phyloP scores from a whole-genome alignment of 208 protist genomes.

The Trypanosoma congolense region DNA sequence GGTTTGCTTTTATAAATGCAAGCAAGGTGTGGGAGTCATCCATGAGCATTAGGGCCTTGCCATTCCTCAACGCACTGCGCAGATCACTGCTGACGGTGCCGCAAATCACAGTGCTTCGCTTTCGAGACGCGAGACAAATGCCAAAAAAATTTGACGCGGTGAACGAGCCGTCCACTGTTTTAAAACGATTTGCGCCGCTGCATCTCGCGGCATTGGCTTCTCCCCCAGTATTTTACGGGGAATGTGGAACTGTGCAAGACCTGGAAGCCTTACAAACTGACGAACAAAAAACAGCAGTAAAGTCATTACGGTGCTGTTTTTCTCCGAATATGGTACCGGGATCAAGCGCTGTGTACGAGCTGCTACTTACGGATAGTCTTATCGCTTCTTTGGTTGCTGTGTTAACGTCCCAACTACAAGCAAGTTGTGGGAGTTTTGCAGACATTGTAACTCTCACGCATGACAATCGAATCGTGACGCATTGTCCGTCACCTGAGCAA shows the following conservation, averaged over 20 bases:
- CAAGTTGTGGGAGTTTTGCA: constrained; percentile 14
- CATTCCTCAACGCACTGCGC: constrained; percentile 27
- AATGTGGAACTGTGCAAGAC: constrained; percentile 25
- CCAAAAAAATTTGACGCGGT: constrained; percentile 18
- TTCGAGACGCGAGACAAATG: constrained; percentile 13
- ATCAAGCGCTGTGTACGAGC: constrained; percentile 1
- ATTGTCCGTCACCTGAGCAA: neutral
- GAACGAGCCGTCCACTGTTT: constrained; percentile 10
- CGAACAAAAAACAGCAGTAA: neutral
- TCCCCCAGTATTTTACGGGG: constrained; percentile 17
- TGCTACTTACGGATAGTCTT: neutral
- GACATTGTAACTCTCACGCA: constrained; percentile 13
- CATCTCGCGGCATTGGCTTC: constrained; percentile 8
- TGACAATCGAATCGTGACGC: neutral
- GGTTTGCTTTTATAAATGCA: constrained; percentile 22
- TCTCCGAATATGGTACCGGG: neutral
- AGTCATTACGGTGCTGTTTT: constrained; percentile 6
- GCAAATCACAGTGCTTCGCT: constrained; percentile 15
- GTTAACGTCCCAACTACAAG: neutral
- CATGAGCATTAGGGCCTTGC: constrained; percentile 20
- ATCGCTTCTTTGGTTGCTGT: constrained; percentile 1
- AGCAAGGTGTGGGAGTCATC: constrained; percentile 15
- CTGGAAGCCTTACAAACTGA: constrained; percentile 3
- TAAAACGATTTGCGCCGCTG: constrained; percentile 6
- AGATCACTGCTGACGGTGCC: constrained; percentile 12